Evolutionary conservation across 2,329 filamentous ascomycete species (phyloP).

Genomic region (Fusarium devonianum): DNA sequence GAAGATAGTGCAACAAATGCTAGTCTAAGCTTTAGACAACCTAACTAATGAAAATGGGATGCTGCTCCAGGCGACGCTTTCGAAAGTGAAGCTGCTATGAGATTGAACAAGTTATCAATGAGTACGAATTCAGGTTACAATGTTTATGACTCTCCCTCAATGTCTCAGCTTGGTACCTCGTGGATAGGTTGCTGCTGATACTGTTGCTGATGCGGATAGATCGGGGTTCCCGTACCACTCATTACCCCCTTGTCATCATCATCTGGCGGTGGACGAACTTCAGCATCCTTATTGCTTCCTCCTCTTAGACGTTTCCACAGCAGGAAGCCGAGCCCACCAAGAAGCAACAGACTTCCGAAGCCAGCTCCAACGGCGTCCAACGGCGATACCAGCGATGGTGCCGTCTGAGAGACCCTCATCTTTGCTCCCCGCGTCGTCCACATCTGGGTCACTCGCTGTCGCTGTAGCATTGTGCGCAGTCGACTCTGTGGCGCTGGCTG

Average conservation of each 20-base stretch:
- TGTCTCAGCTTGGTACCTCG: too few species aligned
- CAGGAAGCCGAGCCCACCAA: neutral
- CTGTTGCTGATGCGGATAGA: neutral
- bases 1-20: too few species aligned
- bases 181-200: neutral
- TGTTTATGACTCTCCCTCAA: too few species aligned
- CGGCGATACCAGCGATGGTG: slow-evolving; percentile 1
- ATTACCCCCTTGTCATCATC: slow-evolving; percentile 1
- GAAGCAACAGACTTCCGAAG: neutral
- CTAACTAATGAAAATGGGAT: too few species aligned
- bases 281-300: neutral
- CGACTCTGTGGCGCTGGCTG: neutral
- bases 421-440: neutral
- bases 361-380: neutral
- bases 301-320: neutral
- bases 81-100: too few species aligned
- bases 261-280: neutral
- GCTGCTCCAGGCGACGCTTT: too few species aligned
- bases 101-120: too few species aligned
- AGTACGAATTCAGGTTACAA: too few species aligned
- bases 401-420: neutral
- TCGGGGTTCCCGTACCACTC: neutral
- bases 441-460: neutral
- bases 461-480: neutral
- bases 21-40: too few species aligned